These are phyloP conservation scores for Telopea speciosissima DNA, from an alignment of 177 flowering plant species.

Conservation along the genomic window DNA sequence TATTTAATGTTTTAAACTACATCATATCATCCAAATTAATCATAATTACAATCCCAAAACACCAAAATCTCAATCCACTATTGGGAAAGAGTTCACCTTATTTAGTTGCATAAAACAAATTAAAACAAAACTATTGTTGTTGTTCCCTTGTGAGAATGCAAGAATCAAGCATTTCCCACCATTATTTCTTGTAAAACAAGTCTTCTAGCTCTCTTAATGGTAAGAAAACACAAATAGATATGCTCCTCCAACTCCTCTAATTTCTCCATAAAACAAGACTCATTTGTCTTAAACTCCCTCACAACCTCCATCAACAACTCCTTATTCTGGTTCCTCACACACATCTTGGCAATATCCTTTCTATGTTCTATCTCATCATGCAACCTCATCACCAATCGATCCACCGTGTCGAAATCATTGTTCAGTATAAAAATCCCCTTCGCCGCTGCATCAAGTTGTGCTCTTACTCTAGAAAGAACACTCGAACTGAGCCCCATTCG, in stretches of 20 bases:
- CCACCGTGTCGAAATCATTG: constrained; percentile 65
- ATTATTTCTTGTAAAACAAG: constrained; percentile 42
- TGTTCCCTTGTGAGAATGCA: too few species aligned
- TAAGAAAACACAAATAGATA: constrained; percentile 59
- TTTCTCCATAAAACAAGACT: constrained; percentile 52
- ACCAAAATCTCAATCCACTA: too few species aligned
- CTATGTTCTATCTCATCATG: constrained; percentile 60
- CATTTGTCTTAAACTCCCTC: constrained; percentile 45
- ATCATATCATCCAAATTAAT: too few species aligned
- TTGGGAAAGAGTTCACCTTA: too few species aligned
- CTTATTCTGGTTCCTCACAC: constrained; percentile 37
- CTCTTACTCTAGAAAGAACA: constrained; percentile 14
- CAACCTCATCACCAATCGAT: constrained; percentile 46
- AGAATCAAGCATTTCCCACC: too few species aligned
- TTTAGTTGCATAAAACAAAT: too few species aligned
- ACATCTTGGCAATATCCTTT: constrained; percentile 39
- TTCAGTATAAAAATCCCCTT: constrained; percentile 55
- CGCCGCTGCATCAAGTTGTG: constrained; percentile 62
- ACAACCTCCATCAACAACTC: constrained; percentile 52
- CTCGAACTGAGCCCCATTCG: neutral
- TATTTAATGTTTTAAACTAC: too few species aligned
- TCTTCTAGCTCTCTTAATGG: constrained; percentile 66
- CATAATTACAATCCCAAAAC: too few species aligned
- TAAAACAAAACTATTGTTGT: too few species aligned
- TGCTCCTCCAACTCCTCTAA: constrained; percentile 71